Percentiles rank a stretch among this genome's conserved stretches.
Evolutionary conservation across 1,284 basidiomycete genomes (phyloP).

Genomic region (Marasmius fiardii): DNA sequence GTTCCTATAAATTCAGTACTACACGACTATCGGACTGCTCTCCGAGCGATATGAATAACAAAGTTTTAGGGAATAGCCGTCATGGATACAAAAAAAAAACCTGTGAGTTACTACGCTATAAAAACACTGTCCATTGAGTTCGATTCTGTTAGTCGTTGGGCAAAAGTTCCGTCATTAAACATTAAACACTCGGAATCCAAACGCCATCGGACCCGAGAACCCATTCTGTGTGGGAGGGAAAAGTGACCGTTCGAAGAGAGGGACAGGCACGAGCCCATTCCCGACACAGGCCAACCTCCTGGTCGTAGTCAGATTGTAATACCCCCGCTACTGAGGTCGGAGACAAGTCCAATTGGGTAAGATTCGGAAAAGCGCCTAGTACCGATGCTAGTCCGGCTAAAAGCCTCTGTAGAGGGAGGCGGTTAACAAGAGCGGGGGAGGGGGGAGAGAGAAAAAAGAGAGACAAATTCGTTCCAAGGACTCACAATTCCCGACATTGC

Average conservation of each 20-base stretch:
- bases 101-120: not conserved
- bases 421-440: slow-evolving; percentile 1
- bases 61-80: not conserved
- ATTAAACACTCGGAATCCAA: slow-evolving; percentile 20
- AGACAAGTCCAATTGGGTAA: slow-evolving; percentile 49
- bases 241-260: slow-evolving; percentile 48
- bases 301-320: slow-evolving; percentile 38
- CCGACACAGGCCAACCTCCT: slow-evolving; percentile 49
- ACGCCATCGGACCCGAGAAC: slow-evolving; percentile 21
- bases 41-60: not conserved
- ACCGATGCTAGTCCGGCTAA: slow-evolving; percentile 41
- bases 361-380: slow-evolving; percentile 31
- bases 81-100: not conserved
- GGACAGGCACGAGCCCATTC: slow-evolving; percentile 56
- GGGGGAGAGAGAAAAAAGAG: not conserved
- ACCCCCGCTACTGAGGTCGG: slow-evolving; percentile 45
- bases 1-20: not conserved
- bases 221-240: slow-evolving; percentile 53
- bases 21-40: not conserved
- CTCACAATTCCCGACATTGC: slow-evolving; percentile 64
- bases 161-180: not conserved
- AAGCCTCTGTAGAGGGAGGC: slow-evolving; percentile 30
- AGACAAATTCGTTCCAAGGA: too few relatives aligned
- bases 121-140: not conserved
- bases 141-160: too few relatives aligned